Percentiles rank a stretch among this genome's conserved stretches.
phyloP scores from a whole-genome alignment of 1,284 basidiomycete genomes.

The Ceratobasidium sp. region DNA sequence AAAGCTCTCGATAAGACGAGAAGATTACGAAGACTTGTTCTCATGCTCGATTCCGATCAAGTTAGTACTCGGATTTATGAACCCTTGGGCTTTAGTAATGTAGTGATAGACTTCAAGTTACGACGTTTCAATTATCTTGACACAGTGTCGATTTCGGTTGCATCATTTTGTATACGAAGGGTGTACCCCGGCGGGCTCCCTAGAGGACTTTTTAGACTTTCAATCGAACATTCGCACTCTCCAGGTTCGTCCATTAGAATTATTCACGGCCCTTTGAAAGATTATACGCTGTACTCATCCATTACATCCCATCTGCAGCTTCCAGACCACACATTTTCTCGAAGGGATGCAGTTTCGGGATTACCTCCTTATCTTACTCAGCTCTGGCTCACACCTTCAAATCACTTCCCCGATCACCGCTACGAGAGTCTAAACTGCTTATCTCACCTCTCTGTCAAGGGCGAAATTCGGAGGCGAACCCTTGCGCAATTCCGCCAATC shows the following conservation, averaged over 20 bases:
- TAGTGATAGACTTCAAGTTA: constrained; percentile 10
- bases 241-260: constrained; percentile 3
- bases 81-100: not conserved
- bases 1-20: constrained; percentile 32
- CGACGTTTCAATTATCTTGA: constrained; percentile 9
- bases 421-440: not conserved
- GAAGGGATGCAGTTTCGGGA: not conserved
- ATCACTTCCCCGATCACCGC: not conserved
- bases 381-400: constrained; percentile 19
- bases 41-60: constrained; percentile 16
- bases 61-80: constrained; percentile 2
- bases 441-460: constrained; percentile 30
- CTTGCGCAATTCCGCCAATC: constrained; percentile 11
- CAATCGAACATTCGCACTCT: constrained; percentile 37
- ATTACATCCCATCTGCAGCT: not conserved
- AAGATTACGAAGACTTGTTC: constrained; percentile 29
- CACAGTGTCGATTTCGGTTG: constrained; percentile 29
- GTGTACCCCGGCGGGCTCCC: not conserved
- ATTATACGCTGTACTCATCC: too few species aligned
- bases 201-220: constrained; percentile 32
- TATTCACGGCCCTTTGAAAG: too few species aligned
- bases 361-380: constrained; percentile 33
- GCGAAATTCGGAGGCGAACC: not conserved
- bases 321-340: not conserved
- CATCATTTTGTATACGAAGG: constrained; percentile 42